These are phyloP conservation scores for Neurospora sublineolata DNA, from an alignment of 495 filamentous ascomycete genomes.

Conservation along the genomic window DNA sequence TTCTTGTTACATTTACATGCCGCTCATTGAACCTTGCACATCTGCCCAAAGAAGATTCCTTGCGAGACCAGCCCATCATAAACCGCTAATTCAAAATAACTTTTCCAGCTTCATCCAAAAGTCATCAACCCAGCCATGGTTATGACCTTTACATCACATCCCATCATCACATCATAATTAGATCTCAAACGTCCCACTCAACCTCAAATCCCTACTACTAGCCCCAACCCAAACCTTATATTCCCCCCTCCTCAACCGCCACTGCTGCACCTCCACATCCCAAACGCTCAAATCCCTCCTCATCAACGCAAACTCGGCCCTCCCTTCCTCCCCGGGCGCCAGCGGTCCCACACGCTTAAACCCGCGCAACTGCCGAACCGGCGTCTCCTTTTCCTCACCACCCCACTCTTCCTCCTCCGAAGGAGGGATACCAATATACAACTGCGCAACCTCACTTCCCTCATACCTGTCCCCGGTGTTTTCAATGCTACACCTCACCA, in stretches of 20 bases:
- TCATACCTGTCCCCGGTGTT: constrained; percentile 49
- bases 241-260: constrained; percentile 49
- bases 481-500: constrained; percentile 45
- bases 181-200: neutral
- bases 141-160: neutral
- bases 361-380: constrained; percentile 43
- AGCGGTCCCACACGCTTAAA: constrained; percentile 41
- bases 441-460: constrained; percentile 47
- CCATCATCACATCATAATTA: constrained; percentile 2
- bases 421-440: constrained; percentile 43
- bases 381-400: constrained; percentile 19
- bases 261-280: constrained; percentile 70
- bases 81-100: neutral
- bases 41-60: neutral
- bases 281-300: constrained; percentile 62
- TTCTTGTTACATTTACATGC: neutral
- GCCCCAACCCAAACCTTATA: constrained; percentile 35
- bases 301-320: constrained; percentile 36
- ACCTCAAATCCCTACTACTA: constrained; percentile 38
- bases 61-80: neutral
- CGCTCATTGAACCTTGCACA: neutral
- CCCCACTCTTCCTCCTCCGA: neutral
- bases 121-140: neutral
- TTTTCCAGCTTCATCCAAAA: neutral
- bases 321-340: constrained; percentile 25